Conservation (phyloP, 1,139 yeast species). For the Debaryomycetaceae sp. region DNA sequence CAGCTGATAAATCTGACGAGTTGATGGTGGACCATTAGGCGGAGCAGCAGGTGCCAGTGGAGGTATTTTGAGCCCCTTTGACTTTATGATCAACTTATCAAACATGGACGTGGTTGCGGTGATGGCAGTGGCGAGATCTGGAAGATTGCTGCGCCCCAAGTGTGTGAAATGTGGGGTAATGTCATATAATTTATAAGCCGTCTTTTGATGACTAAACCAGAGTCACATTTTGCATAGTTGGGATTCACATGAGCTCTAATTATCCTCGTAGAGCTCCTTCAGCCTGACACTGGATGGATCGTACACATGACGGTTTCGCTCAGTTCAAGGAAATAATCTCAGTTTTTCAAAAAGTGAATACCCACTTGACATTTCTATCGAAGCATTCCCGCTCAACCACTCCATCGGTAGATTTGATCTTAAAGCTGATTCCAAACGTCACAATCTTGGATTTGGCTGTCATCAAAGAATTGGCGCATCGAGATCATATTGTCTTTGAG, state of each 20-base stretch:
- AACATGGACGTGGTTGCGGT: no score
- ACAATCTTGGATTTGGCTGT: constrained; percentile 46
- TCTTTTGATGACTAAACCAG: no score
- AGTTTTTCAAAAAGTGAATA: constrained; percentile 24
- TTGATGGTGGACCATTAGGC: constrained; percentile 27
- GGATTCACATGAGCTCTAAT: no score
- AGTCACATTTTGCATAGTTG: no score
- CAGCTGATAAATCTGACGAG: constrained; percentile 47
- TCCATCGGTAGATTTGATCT: constrained; percentile 27
- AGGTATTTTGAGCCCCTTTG: constrained; percentile 20
- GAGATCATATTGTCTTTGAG: constrained; percentile 51
- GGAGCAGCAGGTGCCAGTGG: constrained; percentile 19
- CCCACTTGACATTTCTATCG: constrained; percentile 32
- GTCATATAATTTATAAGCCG: no score
- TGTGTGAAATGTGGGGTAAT: no score
- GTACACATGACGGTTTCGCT: no score
- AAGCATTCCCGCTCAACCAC: constrained; percentile 32
- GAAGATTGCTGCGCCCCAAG: no score
- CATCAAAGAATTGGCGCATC: constrained; percentile 53
- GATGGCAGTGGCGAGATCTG: no score
- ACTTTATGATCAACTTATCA: constrained; percentile 29
- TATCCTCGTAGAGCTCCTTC: no score
- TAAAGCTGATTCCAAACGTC: constrained; percentile 21
- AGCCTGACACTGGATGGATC: no score
- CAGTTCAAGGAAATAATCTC: constrained; percentile 3